Percentiles rank a stretch among this genome's conserved stretches.
Conservation (phyloP, 495 filamentous ascomycete species). For the Friedmanniomyces endolithicus region DNA sequence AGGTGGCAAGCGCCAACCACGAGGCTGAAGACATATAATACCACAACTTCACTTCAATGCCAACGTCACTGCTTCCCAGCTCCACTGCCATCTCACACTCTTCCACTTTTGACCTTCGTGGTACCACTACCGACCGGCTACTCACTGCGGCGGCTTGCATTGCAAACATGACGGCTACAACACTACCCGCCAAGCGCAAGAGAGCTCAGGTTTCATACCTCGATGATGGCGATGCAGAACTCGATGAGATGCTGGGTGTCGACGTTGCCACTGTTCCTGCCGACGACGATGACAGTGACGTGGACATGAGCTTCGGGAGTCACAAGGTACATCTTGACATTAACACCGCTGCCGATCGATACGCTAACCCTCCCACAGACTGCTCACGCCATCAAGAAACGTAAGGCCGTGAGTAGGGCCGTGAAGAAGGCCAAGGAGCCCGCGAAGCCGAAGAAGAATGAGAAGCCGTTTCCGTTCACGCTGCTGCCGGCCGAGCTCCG, state of each 20-base stretch:
- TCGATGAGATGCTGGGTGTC: neutral
- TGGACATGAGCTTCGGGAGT: neutral
- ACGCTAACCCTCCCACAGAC: neutral
- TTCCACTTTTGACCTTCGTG: neutral
- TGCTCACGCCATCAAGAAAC: neutral
- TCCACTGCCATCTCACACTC: neutral
- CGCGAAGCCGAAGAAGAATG: conserved; percentile 6
- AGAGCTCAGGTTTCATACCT: conserved; percentile 20
- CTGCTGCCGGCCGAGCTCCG: conserved; percentile 24
- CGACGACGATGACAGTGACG: conserved; percentile 10
- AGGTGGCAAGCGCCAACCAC: neutral
- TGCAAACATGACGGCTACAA: neutral
- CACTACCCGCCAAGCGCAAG: conserved; percentile 22
- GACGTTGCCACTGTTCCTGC: neutral
- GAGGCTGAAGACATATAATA: neutral
- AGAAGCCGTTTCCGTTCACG: conserved; percentile 23
- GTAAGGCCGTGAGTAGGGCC: neutral
- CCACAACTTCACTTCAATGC: neutral
- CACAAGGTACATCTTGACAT: conserved; percentile 4
- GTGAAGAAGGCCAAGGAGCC: conserved; percentile 3
- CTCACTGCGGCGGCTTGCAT: neutral
- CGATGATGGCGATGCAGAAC: conserved; percentile 13
- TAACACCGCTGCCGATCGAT: neutral
- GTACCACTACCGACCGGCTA: neutral
- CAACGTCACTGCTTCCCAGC: too few species aligned